Conservation (phyloP, 2,329 filamentous ascomycete genomes). For the Paraconiothyrium sp. region DNA sequence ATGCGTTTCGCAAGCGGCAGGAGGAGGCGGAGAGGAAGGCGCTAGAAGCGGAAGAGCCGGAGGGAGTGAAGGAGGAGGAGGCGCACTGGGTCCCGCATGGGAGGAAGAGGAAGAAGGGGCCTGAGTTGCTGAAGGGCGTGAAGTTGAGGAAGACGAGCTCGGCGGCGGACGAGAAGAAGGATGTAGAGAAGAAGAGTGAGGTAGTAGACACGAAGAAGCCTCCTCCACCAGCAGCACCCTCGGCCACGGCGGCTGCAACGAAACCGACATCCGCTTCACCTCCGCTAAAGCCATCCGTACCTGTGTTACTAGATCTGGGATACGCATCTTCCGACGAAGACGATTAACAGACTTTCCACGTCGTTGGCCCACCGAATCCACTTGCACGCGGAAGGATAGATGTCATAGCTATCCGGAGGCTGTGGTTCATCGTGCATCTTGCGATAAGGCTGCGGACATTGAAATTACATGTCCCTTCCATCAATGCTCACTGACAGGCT, state of each 20-base stretch:
- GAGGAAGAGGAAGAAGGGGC: constrained; percentile 62
- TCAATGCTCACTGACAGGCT: no score
- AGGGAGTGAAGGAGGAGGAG: constrained; percentile 50
- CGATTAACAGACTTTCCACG: constrained; percentile 26
- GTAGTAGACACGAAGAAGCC: constrained; percentile 10
- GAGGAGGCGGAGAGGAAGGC: constrained; percentile 65
- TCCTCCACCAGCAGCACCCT: constrained; percentile 10
- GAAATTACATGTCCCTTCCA: no score
- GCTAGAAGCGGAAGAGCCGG: constrained; percentile 51
- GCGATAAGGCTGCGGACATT: no score
- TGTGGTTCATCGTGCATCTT: no score
- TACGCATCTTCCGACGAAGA: constrained; percentile 58
- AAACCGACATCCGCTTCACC: constrained; percentile 26
- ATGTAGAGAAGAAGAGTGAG: constrained; percentile 10
- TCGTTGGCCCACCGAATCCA: background rate
- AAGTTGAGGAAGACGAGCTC: constrained; percentile 55
- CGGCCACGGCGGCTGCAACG: constrained; percentile 1
- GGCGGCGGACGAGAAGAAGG: constrained; percentile 19
- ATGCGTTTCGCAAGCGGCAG: constrained; percentile 66
- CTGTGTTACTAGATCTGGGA: constrained; percentile 48
- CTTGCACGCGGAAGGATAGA: no score
- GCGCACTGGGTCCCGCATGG: constrained; percentile 61
- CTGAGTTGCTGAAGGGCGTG: constrained; percentile 53
- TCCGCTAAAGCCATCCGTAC: constrained; percentile 25
- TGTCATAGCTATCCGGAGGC: no score